Evolutionary conservation across 2,329 filamentous ascomycete species (phyloP), one percentile per base, ranked within the genome.

Genomic region (Ceratocystis lukuohia): DNA sequence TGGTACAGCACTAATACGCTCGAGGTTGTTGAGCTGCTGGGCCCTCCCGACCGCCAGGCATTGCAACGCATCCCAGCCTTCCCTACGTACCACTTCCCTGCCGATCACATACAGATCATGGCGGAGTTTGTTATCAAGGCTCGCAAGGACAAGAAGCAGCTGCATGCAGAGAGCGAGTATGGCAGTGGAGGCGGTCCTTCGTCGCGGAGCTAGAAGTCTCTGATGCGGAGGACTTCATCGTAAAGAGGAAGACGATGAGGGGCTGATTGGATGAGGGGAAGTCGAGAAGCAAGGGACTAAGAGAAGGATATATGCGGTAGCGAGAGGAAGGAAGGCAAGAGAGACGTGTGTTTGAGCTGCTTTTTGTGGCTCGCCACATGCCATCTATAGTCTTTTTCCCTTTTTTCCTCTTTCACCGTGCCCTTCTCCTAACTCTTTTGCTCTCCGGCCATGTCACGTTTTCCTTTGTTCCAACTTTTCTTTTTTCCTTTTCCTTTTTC

Each of bases 1-100:
- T 97, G 92, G 91, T 99, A 96, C 77, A 92, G 91, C 66, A 93
- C 91, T 67, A 96, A 94, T 75, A 86, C 88, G 25, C 80, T 96
- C 57, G 89, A 94, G 73, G 88, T 95, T 28, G 87, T 90, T 20
- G 88, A 88, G 65, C 77, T 96, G 65, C 85, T 96, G 3, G 92
- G 92, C 37, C 88, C 93, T 56, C 89, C 95, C 1, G 92, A 96
- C 74, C 84, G 86, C 69, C 84, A 89, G 33, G 94, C 96, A 74
- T 84, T 96, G 67, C 88, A 89, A 75, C 84, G 87, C 64, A 90
- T 96, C 30, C 91, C 92, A 2, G 91, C 91, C 0, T 96, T 96
- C 77, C 92, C 92, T 22, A 92, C 94, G 75, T 93, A 91, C 77
- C 91, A 96, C 77, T 96, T 95, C 80, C 92, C 92, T 1, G 90